A percentile compares a stretch with the other conserved stretches of the same genome.
Conservation (phyloP, 805 yeast species). For the Yarrowia deformans region DNA sequence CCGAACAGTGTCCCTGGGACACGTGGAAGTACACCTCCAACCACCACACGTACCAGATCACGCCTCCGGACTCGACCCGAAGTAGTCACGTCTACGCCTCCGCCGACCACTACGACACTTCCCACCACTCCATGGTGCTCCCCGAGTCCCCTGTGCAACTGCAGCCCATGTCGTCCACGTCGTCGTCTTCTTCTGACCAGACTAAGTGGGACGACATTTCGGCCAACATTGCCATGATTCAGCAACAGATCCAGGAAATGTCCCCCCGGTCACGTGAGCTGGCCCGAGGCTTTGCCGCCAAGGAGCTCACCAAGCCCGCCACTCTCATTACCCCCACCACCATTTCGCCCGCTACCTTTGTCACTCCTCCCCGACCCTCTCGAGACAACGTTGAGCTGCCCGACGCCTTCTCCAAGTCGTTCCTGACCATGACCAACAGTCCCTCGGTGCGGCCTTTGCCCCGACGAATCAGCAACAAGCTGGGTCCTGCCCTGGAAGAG, state of each 20-base stretch:
- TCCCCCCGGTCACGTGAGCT: constrained; percentile 17
- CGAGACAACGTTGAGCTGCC: constrained; percentile 33
- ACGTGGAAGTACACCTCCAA: constrained; percentile 22
- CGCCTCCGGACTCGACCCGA: constrained; percentile 30
- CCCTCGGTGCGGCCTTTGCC: constrained; percentile 20
- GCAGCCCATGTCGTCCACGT: constrained; percentile 4
- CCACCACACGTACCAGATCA: constrained; percentile 31
- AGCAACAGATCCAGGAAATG: constrained; percentile 36
- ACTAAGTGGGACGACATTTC: constrained; percentile 29
- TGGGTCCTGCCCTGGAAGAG: constrained; percentile 10
- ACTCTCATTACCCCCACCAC: constrained; percentile 8
- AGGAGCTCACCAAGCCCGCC: constrained; percentile 15
- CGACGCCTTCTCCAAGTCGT: constrained; percentile 1
- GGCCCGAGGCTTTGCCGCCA: constrained; percentile 17
- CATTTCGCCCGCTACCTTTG: background rate
- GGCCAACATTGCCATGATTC: constrained; percentile 30
- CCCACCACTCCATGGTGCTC: constrained; percentile 30
- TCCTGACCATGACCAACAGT: constrained; percentile 18
- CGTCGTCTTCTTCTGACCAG: constrained; percentile 2
- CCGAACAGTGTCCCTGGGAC: constrained; percentile 25
- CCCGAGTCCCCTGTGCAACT: constrained; percentile 29
- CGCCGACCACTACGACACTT: background rate
- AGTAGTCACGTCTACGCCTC: constrained; percentile 10
- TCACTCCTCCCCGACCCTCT: constrained; percentile 22
- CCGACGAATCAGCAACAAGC: background rate